Evolutionary conservation across 2,329 filamentous ascomycete genomes (phyloP).

Genomic region (Colletotrichum camelliae): DNA sequence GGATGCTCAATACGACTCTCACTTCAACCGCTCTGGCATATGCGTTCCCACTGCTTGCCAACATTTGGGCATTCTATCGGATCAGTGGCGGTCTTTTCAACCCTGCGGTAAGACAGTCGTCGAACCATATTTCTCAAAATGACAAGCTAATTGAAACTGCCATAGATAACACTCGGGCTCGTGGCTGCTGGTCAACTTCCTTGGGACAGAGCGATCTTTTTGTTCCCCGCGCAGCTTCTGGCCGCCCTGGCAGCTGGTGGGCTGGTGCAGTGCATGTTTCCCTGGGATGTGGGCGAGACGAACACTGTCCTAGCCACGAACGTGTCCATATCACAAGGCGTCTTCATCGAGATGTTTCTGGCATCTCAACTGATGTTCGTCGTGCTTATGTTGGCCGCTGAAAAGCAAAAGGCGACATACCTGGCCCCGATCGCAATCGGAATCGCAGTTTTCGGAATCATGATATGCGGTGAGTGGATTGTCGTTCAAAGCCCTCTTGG

Average conservation of each 20-base stretch:
- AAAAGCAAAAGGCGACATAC: conserved; percentile 76
- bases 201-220: conserved; percentile 53
- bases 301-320: conserved; percentile 25
- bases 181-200: conserved; percentile 62
- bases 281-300: conserved; percentile 55
- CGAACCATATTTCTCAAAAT: fast-evolving
- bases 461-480: conserved; percentile 40
- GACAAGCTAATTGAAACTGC: background rate
- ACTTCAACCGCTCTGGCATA: conserved; percentile 56
- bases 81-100: conserved; percentile 58
- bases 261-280: conserved; percentile 61
- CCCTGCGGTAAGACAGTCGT: conserved; percentile 28
- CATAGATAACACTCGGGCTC: conserved; percentile 59
- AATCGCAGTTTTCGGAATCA: conserved; percentile 63
- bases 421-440: conserved; percentile 76
- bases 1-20: conserved; percentile 29
- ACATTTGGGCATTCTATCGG: conserved; percentile 63
- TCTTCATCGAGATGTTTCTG: conserved; percentile 72
- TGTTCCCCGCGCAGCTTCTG: conserved; percentile 62
- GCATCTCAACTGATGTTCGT: conserved; percentile 68
- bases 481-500: conserved; percentile 25
- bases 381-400: conserved; percentile 72
- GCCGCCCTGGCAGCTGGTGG: conserved; percentile 64
- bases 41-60: conserved; percentile 54
- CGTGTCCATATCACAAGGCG: conserved; percentile 53